These are phyloP conservation scores for Guillardia theta DNA, from an alignment of 78 protist genomes.

Conservation along the genomic window DNA sequence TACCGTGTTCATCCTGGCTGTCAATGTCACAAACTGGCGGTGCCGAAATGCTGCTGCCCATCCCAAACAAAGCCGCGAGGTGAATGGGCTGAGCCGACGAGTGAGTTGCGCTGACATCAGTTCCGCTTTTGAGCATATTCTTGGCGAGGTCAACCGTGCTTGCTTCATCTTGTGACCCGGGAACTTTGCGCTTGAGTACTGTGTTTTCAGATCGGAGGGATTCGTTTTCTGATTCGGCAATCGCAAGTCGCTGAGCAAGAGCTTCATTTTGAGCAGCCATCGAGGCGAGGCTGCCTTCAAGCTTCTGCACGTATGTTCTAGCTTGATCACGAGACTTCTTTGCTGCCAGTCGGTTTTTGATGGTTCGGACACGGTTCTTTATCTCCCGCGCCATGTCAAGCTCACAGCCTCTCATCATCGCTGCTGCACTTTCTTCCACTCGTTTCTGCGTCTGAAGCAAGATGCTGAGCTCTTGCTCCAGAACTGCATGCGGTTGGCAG, in stretches of 20 bases:
- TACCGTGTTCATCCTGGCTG: no score
- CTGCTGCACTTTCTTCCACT: neutral
- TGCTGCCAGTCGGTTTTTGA: neutral
- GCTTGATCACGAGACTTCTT: constrained; percentile 27
- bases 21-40: no score
- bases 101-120: no score
- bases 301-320: neutral
- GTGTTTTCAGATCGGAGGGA: no score
- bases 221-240: neutral
- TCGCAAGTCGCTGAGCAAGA: constrained; percentile 1
- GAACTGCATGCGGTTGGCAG: neutral
- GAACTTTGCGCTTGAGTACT: no score
- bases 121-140: no score
- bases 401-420: neutral
- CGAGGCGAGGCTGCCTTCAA: neutral
- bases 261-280: neutral
- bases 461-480: constrained; percentile 20
- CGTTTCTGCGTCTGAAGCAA: neutral
- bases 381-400: neutral
- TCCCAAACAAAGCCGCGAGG: no score
- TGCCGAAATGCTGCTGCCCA: no score
- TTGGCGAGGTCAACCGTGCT: no score
- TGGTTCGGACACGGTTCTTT: neutral
- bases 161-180: no score
- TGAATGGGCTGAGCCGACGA: no score